Evolutionary conservation across 2,329 filamentous ascomycete species (phyloP).

Genomic region (Endothia cerciana): DNA sequence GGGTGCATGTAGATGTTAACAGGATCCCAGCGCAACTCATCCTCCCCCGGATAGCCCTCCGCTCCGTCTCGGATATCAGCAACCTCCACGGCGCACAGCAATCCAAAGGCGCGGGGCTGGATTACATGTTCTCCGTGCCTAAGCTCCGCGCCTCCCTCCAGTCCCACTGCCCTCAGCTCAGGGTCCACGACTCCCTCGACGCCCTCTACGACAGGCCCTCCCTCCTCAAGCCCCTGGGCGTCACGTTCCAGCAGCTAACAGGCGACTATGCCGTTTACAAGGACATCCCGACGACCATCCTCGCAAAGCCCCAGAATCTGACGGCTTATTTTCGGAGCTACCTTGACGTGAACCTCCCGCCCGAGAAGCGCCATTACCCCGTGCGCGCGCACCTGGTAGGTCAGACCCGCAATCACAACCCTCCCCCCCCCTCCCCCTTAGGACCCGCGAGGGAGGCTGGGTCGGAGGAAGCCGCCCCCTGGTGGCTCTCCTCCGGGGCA

Average conservation of each 20-base stretch:
- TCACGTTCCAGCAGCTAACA: slow-evolving; percentile 34
- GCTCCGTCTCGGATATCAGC: slow-evolving; percentile 38
- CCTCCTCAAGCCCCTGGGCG: slow-evolving; percentile 33
- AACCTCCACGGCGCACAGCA: slow-evolving; percentile 34
- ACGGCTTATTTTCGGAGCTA: slow-evolving; percentile 33
- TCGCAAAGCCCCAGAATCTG: slow-evolving; percentile 33
- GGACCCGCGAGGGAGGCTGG: too few relatives aligned
- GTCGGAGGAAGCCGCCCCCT: too few relatives aligned
- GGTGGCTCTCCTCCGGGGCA: too few relatives aligned
- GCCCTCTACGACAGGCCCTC: slow-evolving; percentile 40
- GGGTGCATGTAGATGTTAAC: slow-evolving; percentile 22
- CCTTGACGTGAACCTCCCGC: slow-evolving; percentile 36
- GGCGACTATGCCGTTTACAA: slow-evolving; percentile 29
- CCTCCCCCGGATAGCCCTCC: slow-evolving; percentile 41
- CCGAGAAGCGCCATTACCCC: slow-evolving; percentile 36
- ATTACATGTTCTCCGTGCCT: slow-evolving; percentile 42
- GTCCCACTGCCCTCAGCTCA: slow-evolving; percentile 43
- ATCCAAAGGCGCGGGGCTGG: slow-evolving; percentile 36
- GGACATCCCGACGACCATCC: slow-evolving; percentile 31
- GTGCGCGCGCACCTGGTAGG: slow-evolving; percentile 39
- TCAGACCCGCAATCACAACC: neutral
- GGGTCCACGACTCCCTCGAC: slow-evolving; percentile 40
- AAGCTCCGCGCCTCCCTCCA: slow-evolving; percentile 38
- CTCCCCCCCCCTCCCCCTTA: neutral
- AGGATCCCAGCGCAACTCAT: slow-evolving; percentile 41